Base-by-base conservation (phyloP, 805 yeast species). In the Zygosaccharomyces pseudorouxii region DNA sequence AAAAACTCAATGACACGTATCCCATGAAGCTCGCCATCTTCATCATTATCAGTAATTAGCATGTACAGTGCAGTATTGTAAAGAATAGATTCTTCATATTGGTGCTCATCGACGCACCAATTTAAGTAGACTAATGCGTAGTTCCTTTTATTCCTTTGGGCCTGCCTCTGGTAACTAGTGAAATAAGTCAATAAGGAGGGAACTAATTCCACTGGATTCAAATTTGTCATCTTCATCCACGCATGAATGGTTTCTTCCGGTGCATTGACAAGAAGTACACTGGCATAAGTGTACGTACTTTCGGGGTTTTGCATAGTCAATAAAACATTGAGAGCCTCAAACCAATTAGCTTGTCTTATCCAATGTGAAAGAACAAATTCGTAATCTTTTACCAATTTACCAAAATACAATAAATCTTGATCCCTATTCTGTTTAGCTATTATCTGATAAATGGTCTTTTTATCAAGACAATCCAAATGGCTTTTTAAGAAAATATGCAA, bases 161-260 rank as follows among this genome's bases (percentile, higher is more conserved):
- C 23, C 37, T 54, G 52, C 43, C 50, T 48, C 38, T 58, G 62
- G 30, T 69, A 68, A 42, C 71, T 74, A 35, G 80, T 77, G 57
- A 82, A 81, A 65, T 85, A 89, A 0, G 82, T 76, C 51, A 89
- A 64, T 10, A 92, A 70, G 0, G 97, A 82, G 2, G 97, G 95
- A 2, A 93, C 65, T 19, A 93, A 71, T 50, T 75, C 79, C 11
- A 77, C 75, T 42, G 84, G 82, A 49, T 86, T 79, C 2, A 92
- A 54, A 6, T 61, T 58, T 22, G 67, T 68, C 0, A 73, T 58
- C 44, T 71, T 75, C 59, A 86, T 76, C 97, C 97, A 93, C 0
- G 86, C 74, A 45, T 83, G 84, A 1, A 87, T 80, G 0, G 96
- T 88, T 10, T 74, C 76, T 25, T 70, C 71, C 0, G 99, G 90